Evolutionary conservation across 2,329 filamentous ascomycete genomes (phyloP), one percentile per base, ranked within the genome.

Genomic region (Delphinella strobiligena): DNA sequence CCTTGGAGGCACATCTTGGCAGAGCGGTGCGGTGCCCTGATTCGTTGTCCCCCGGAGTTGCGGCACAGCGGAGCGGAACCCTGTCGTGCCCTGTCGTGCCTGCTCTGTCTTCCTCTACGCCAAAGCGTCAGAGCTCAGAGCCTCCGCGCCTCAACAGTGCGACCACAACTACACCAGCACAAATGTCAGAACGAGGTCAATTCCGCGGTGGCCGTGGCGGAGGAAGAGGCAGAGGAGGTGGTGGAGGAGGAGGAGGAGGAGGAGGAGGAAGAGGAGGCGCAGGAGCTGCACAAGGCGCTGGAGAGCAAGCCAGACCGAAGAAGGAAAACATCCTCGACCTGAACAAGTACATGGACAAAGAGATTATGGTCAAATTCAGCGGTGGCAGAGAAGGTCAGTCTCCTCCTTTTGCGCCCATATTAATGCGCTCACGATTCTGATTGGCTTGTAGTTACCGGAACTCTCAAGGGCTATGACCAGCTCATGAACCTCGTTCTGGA

Each of bases 271-370:
- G 55, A 2, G 54, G 54, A 19, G 51, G 55, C 31, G 48, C 46
- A 15, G 50, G 49, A 27, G 52, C 48, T 16, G 47, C 54, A 37
- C 53, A 49, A 17, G 50, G 49, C 14, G 54, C 50, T 11, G 47
- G 40, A 42, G 42, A 38, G 39, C 45, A 43, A 39, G 44, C 39
- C 53, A 76, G 80, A 53, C 85, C 87, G 45, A 95, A 94, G 77
- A 96, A 96, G 71, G 91, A 98, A 65, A 96, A 95, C 61, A 98
- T 98, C 54, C 75, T 98, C 39, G 89, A 98, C 58, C 64, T 98
- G 54, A 78, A 72, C 58, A 94, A 94, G 67, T 98, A 96, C 63
- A 87, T 94, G 82, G 87, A 98, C 63, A 93, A 95, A 74, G 74
- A 82, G 57, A 86, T 98, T 51, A 82, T 75, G 8, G 88, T 98